Base-by-base conservation (phyloP, 495 filamentous ascomycete species). In the Aspergillus baeticus region DNA sequence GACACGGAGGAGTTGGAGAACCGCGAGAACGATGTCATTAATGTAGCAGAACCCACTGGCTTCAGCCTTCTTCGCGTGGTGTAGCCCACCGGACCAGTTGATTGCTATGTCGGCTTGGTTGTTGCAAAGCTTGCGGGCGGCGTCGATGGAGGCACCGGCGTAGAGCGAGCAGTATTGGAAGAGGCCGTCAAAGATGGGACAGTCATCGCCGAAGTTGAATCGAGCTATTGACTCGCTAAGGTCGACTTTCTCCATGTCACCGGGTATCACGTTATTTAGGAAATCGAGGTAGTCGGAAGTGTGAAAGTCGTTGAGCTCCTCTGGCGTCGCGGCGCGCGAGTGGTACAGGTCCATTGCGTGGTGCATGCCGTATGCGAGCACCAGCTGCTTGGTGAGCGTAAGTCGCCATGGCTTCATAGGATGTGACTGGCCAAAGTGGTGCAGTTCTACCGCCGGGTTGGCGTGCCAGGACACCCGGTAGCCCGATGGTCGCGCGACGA, bases 391-490 rank as follows among this genome's bases (percentile, higher is more conserved):
- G 55, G 94, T 94, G 38, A 98, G 83, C 10, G 91, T 96, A 55
- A 98, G 79, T 14, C 94, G 89, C 93, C 93, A 98, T 55, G 94
- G 94, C 65, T 98, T 98, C 94, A 98, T 98, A 14, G 94, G 94
- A 74, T 98, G 94, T 15, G 87, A 87, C 66, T 87, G 86, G 56
- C 94, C 94, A 65, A 98, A 98, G 69, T 98, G 94, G 69, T 96
- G 92, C 66, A 87, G 85, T 74, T 98, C 94, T 69, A 97, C 94
- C 47, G 89, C 84, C n/a, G 91, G 86, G 67, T 96, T 96, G 66
- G 90, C 89, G 71, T 98, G 94, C 79, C 89, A 98, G 37, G 94
- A 98, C n/a, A 98, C 92, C n/a, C 73, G 89, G 68, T 91, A 89
- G 68, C 91, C 92, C 64, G 88, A 81, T 0, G 92, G 92, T 6